These are phyloP conservation scores for Cicer chorassanicum DNA, from an alignment of 306 rosid genomes.

Conservation along the genomic window DNA sequence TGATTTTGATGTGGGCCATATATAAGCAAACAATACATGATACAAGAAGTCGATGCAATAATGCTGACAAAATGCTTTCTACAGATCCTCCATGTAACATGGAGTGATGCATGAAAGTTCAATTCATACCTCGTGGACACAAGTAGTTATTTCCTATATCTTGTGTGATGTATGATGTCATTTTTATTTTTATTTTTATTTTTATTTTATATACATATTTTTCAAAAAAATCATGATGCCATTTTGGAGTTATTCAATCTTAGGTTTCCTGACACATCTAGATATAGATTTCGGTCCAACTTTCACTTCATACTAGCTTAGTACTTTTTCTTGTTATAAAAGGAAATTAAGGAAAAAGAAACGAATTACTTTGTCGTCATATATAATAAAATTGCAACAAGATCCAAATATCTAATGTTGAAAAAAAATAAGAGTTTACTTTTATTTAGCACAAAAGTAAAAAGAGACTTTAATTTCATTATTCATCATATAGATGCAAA, in stretches of 20 bases:
- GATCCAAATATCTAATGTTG: background rate
- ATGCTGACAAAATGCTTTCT: conserved; percentile 4
- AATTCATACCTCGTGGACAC: background rate
- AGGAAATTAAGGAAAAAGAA: background rate
- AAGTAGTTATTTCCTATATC: background rate
- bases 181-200: background rate
- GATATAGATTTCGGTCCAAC: background rate
- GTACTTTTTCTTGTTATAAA: background rate
- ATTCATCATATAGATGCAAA: no score
- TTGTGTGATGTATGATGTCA: conserved; percentile 1
- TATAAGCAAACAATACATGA: background rate
- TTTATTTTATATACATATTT: background rate
- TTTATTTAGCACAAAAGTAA: background rate
- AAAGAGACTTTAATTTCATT: background rate
- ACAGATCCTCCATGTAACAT: conserved; percentile 5
- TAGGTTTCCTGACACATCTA: background rate
- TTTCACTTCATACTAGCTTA: background rate
- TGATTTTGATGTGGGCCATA: background rate
- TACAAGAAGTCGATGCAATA: background rate
- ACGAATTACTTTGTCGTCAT: conserved; percentile 1
- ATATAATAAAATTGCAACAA: background rate
- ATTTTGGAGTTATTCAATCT: conserved; percentile 17
- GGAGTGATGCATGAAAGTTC: background rate
- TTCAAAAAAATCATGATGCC: background rate
- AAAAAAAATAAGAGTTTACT: background rate